phyloP scores from a whole-genome alignment of 805 yeast genomes.

The Saccharomycopsis fibuligera region DNA sequence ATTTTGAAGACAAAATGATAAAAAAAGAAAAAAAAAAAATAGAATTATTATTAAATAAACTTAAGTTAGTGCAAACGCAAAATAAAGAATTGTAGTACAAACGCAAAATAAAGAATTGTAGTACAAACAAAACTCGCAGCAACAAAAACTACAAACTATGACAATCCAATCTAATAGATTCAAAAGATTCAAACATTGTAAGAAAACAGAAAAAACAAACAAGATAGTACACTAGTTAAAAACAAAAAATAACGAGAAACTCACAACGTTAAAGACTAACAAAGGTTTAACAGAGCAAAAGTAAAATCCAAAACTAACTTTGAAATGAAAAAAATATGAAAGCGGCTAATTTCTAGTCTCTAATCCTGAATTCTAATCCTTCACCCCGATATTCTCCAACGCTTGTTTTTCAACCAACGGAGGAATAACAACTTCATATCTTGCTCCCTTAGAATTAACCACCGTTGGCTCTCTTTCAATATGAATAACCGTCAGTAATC shows the following conservation, averaged over 20 bases:
- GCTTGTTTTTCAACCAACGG: conserved; percentile 30
- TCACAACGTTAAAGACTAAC: not conserved
- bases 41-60: no score
- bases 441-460: conserved; percentile 35
- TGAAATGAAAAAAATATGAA: no score
- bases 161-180: not conserved
- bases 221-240: no score
- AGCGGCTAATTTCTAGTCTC: not conserved
- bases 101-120: not conserved
- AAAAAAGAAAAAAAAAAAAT: no score
- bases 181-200: not conserved
- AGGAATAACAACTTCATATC: conserved; percentile 49
- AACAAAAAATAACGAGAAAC: not conserved
- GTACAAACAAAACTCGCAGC: not conserved
- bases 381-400: conserved; percentile 22
- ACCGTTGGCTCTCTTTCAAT: conserved; percentile 41
- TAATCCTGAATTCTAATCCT: not conserved
- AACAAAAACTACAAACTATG: not conserved
- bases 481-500: conserved; percentile 46
- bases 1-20: no score
- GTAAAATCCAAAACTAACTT: not conserved
- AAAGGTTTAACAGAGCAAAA: not conserved
- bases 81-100: not conserved
- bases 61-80: no score
- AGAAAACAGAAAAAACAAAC: not conserved